Percentiles rank a stretch among this genome's conserved stretches.
phyloP scores from a whole-genome alignment of 176 grass and related monocot genomes.

The Raddia distichophylla region DNA sequence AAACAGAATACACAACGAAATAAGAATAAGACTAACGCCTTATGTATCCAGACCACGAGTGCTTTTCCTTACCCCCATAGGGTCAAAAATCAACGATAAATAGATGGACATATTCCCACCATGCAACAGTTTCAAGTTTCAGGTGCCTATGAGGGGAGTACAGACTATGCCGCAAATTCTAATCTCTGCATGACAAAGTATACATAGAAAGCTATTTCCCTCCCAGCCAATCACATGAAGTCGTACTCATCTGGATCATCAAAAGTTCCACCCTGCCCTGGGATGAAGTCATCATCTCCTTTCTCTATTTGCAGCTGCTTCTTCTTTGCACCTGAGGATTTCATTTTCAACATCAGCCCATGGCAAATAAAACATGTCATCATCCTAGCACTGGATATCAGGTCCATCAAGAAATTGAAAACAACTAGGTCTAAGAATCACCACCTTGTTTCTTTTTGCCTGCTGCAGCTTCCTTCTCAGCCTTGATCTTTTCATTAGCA shows the following conservation, averaged over 20 bases:
- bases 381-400: background rate
- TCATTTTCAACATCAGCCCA: background rate
- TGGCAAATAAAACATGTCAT: background rate
- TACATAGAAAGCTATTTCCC: slow-evolving; percentile 53
- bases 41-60: background rate
- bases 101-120: slow-evolving; percentile 47
- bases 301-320: slow-evolving; percentile 88
- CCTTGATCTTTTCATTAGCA: slow-evolving; percentile 84
- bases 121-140: slow-evolving; percentile 26
- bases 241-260: slow-evolving; percentile 65
- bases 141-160: slow-evolving; percentile 27
- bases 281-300: slow-evolving; percentile 67
- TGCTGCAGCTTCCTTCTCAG: slow-evolving; percentile 70
- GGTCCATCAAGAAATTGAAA: background rate
- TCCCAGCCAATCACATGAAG: slow-evolving; percentile 73
- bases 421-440: background rate
- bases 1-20: background rate
- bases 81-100: slow-evolving; percentile 61
- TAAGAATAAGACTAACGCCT: slow-evolving; percentile 14
- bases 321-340: slow-evolving; percentile 65
- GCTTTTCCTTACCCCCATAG: background rate
- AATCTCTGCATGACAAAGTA: slow-evolving; percentile 53
- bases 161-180: slow-evolving; percentile 49
- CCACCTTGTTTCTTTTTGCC: slow-evolving; percentile 83
- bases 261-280: slow-evolving; percentile 38